Evolutionary conservation across 2,329 filamentous ascomycete genomes (phyloP).

Genomic region (Diaporthe sp.): DNA sequence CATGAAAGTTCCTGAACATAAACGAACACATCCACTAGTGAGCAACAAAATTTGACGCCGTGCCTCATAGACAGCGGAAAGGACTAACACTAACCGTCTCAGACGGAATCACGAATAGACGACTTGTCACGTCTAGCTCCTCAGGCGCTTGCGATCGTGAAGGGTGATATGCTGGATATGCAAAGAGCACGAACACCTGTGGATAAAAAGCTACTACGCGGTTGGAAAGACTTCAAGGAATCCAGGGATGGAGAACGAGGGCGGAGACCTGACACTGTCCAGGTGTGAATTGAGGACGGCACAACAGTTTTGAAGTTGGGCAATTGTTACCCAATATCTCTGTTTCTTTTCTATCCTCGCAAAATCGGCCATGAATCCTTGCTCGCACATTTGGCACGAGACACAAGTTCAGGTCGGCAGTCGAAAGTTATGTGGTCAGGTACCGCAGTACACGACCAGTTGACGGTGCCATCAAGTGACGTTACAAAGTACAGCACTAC

Average conservation of each 20-base stretch:
- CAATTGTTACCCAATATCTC: no score
- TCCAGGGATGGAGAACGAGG: not conserved
- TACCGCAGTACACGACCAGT: not conserved
- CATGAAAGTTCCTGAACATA: not conserved
- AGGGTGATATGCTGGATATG: not conserved
- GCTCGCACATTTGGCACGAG: no score
- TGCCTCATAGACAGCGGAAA: not conserved
- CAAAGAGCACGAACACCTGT: not conserved
- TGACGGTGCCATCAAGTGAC: not conserved
- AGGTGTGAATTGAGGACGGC: not conserved
- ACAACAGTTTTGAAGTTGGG: no score
- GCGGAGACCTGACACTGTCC: not conserved
- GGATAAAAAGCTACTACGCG: not conserved
- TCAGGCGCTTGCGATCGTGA: not conserved
- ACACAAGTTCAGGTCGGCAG: no score
- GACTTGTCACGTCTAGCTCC: not conserved
- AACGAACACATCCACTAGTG: not conserved
- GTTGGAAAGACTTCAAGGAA: not conserved
- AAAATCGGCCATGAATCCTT: no score
- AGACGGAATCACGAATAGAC: not conserved
- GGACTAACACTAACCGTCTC: not conserved
- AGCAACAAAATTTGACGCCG: not conserved
- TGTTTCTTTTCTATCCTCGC: no score
- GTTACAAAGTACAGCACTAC: not conserved
- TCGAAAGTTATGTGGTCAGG: no score